Conservation (phyloP, 2,329 filamentous ascomycete species). For the Microdochium paspali region DNA sequence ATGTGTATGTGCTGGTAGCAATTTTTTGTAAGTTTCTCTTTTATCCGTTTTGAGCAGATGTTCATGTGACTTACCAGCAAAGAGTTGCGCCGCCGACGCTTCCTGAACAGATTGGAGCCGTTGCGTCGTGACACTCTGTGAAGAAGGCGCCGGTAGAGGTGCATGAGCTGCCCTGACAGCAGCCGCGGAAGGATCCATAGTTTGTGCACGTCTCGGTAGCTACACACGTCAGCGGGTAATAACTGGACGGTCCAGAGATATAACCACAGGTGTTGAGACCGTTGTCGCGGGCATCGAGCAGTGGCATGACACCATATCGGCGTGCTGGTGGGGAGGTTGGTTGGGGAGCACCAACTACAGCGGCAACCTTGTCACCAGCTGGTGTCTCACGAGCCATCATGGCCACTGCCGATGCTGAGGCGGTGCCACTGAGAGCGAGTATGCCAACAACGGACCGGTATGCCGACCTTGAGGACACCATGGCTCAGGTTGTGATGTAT, state of each 20-base stretch:
- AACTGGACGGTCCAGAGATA: neutral
- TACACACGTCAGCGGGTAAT: conserved; percentile 5
- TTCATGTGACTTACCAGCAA: conserved; percentile 9
- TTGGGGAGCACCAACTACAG: neutral
- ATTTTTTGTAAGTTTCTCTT: neutral
- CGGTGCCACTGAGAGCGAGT: neutral
- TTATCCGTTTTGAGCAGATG: neutral
- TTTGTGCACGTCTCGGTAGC: conserved; percentile 9
- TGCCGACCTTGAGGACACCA: too few relatives aligned
- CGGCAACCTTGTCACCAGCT: neutral
- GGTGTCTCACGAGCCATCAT: neutral
- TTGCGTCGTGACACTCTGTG: conserved; percentile 7
- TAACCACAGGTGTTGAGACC: neutral
- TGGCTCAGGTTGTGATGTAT: too few relatives aligned
- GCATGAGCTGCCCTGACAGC: conserved; percentile 7
- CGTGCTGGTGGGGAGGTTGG: neutral
- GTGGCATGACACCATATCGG: neutral
- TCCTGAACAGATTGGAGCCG: conserved; percentile 4
- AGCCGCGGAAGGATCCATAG: conserved; percentile 8
- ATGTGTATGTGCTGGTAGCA: conserved; percentile 1
- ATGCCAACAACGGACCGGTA: too few relatives aligned
- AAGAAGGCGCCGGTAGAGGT: conserved; percentile 4
- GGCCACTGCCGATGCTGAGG: neutral
- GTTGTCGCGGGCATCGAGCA: neutral
- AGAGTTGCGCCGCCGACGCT: conserved; percentile 5